A percentile compares a stretch with the other conserved stretches of the same genome.
phyloP scores from a whole-genome alignment of 164 flowering plant genomes.

The Berberis vulgaris region DNA sequence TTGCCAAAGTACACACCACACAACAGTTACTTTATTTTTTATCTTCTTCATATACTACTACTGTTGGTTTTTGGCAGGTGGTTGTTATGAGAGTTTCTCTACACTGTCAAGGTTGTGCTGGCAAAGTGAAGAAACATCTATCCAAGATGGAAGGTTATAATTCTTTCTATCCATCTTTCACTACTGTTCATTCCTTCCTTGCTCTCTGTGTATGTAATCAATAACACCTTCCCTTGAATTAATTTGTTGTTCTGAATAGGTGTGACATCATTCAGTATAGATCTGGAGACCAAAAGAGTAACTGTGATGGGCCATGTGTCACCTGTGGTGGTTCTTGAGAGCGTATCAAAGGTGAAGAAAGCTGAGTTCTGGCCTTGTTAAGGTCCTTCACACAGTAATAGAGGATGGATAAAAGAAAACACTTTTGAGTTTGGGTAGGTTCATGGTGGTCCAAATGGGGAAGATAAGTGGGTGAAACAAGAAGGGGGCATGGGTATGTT shows the following conservation, averaged over 20 bases:
- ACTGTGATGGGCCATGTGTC: constrained; percentile 82
- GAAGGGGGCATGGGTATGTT: too few relatives aligned
- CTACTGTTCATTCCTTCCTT: too few relatives aligned
- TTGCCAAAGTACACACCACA: too few relatives aligned
- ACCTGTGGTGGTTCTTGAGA: constrained; percentile 59
- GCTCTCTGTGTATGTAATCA: too few relatives aligned
- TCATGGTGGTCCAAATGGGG: too few relatives aligned
- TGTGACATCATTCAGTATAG: constrained; percentile 82
- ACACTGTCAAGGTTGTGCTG: constrained; percentile 93
- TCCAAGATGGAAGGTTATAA: constrained; percentile 90
- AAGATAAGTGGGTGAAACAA: too few relatives aligned
- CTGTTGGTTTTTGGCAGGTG: constrained; percentile 30
- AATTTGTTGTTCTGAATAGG: constrained; percentile 25
- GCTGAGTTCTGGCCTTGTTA: constrained; percentile 65
- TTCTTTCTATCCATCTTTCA: too few relatives aligned
- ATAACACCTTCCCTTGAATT: too few relatives aligned
- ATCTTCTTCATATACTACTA: neutral
- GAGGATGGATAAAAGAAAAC: neutral
- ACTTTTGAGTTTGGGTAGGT: too few relatives aligned
- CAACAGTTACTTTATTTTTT: neutral
- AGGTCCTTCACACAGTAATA: neutral
- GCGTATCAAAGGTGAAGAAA: constrained; percentile 73
- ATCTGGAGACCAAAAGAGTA: constrained; percentile 71
- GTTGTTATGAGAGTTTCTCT: constrained; percentile 84
- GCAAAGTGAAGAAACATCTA: constrained; percentile 75